These are phyloP conservation scores for Paralagenidium karlingii DNA, from an alignment of 352 stramenopile species.

Conservation along the genomic window DNA sequence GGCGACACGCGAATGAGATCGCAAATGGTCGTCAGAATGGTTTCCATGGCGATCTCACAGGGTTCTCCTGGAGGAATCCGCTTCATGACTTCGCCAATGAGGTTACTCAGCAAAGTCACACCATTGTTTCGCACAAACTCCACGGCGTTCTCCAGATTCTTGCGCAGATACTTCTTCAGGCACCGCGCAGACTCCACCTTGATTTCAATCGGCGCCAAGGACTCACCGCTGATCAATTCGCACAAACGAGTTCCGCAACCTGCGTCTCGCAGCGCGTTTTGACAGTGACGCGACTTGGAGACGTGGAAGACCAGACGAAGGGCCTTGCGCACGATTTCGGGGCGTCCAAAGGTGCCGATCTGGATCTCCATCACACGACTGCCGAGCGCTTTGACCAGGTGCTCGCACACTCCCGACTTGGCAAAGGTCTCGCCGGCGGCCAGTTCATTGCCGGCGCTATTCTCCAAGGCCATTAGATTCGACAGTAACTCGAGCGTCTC, in stretches of 20 bases:
- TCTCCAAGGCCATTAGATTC: constrained; percentile 64
- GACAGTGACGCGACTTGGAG: constrained; percentile 41
- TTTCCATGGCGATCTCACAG: constrained; percentile 51
- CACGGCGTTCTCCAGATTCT: constrained; percentile 60
- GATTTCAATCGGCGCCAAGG: constrained; percentile 27
- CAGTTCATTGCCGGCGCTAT: constrained; percentile 51
- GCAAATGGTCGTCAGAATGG: constrained; percentile 60
- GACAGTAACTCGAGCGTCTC: constrained; percentile 55
- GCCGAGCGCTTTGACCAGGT: constrained; percentile 49
- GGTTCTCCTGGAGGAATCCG: constrained; percentile 36
- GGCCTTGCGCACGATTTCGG: constrained; percentile 55
- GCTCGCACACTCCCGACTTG: constrained; percentile 32
- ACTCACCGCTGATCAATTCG: constrained; percentile 43
- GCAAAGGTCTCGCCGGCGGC: constrained; percentile 49
- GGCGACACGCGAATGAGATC: constrained; percentile 54
- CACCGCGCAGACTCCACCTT: constrained; percentile 55
- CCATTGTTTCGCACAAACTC: constrained; percentile 46
- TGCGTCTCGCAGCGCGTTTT: constrained; percentile 51
- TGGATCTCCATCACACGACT: constrained; percentile 45
- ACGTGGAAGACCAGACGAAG: constrained; percentile 67
- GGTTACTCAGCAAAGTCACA: constrained; percentile 28
- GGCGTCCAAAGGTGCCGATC: constrained; percentile 18
- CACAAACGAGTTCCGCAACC: constrained; percentile 31
- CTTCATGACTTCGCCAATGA: constrained; percentile 45
- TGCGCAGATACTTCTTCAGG: constrained; percentile 54